Base-by-base conservation (phyloP, 2,329 filamentous ascomycete genomes). In the Orbilia blumenaviensis region DNA sequence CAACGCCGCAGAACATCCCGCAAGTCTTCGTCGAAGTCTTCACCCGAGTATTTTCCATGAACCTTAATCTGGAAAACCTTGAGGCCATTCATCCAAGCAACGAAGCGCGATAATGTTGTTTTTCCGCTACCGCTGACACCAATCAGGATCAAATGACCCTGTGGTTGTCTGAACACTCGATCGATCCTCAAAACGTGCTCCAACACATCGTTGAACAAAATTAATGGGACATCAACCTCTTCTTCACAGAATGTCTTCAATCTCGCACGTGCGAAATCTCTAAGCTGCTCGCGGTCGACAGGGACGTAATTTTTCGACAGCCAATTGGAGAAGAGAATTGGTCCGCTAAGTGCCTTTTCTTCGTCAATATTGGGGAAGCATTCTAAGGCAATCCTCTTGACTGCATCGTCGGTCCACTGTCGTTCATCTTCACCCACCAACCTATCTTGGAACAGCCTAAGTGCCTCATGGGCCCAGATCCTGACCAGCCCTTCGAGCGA, bases 11-110 rank as follows among this genome's bases (percentile, higher is more conserved):
- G 88, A 7, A 99, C 95, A 81, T 94, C 94, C 78, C 96, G 89
- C 36, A 99, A 86, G 83, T 99, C 95, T 72, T 99, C 96, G 81
- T 99, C 95, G 81, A 99, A 99, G 84, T 99, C 95, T 82, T 98
- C 95, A 1, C 92, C 92, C 14, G 95, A 97, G 84, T 99, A 99
- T 82, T 94, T 97, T 78, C 95, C 95, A 81, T 99, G 95, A 0
- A 99, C 95, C 86, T 99, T 99, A 87, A 99, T 99, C 84, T 99
- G 95, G 87, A 97, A 99, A 42, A 99, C 94, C 82, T 94, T 97
- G 76, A 99, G 87, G 73, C 96, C 96, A 81, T 99, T 99, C 95
- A 99, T 99, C 95, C 95, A 99, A 52, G 95, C 95, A 76, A 99
- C 95, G 79, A 99, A 99, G 69, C 96, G 91, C 32, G 96, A 98